Evolutionary conservation across 768 basidiomycete species (phyloP).

Genomic region (Trametopsis cervina): DNA sequence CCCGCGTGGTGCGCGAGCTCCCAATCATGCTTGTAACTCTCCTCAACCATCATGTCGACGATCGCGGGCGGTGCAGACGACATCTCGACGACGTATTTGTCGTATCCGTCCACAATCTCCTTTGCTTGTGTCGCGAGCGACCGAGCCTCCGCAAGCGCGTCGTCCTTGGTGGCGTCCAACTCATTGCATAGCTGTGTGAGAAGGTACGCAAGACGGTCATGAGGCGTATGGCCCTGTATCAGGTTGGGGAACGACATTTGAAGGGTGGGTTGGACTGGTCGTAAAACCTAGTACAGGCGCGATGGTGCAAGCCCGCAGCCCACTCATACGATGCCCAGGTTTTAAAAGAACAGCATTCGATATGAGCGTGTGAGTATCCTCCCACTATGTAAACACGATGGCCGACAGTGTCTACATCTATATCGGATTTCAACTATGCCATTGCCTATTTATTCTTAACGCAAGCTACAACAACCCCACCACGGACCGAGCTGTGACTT

Average conservation of each 20-base stretch:
- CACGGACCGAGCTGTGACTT: not conserved
- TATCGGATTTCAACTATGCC: not conserved
- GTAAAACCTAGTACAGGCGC: not conserved
- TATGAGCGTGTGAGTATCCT: not conserved
- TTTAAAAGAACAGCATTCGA: not conserved
- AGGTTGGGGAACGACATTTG: not conserved
- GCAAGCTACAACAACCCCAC: not conserved
- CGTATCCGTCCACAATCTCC: constrained; percentile 10
- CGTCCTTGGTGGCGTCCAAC: not conserved
- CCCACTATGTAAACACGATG: not conserved
- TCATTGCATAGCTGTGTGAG: constrained; percentile 7
- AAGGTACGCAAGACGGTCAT: constrained; percentile 10
- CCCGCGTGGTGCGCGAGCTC: constrained; percentile 2
- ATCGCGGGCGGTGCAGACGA: constrained; percentile 8
- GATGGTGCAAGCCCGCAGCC: not conserved
- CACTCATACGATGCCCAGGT: not conserved
- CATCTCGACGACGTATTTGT: constrained; percentile 9
- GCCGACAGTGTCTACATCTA: not conserved
- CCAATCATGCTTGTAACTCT: constrained; percentile 8
- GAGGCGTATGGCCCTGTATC: constrained; percentile 9
- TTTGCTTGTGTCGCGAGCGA: constrained; percentile 7
- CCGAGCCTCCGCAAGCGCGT: not conserved
- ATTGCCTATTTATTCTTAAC: not conserved
- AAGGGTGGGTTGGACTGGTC: not conserved
- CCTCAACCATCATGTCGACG: constrained; percentile 7